A percentile compares a stretch with the other conserved stretches of the same genome.
Conservation (phyloP, 1,284 basidiomycete genomes). For the Apiotrichum siamense region DNA sequence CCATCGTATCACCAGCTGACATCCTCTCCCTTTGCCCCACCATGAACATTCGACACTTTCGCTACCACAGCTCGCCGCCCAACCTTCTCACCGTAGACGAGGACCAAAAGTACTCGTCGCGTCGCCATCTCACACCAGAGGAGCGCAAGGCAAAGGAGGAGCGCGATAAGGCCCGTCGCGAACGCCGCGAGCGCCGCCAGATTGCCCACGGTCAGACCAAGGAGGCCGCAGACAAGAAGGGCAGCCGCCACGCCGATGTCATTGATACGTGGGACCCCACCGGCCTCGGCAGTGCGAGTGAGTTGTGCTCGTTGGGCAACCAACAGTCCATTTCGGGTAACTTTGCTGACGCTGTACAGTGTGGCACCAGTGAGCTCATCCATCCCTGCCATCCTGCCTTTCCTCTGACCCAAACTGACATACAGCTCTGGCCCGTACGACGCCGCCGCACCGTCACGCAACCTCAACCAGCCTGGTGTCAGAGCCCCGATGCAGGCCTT, state of each 20-base stretch:
- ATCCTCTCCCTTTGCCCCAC: neutral
- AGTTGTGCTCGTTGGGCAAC: too few species aligned
- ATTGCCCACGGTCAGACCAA: conserved; percentile 23
- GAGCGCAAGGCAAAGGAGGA: neutral
- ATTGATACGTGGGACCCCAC: conserved; percentile 48
- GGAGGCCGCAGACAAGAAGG: conserved; percentile 38
- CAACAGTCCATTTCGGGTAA: too few species aligned
- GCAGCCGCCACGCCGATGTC: conserved; percentile 43
- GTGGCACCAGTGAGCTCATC: neutral
- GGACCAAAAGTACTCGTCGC: neutral
- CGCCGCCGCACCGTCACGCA: conserved; percentile 46
- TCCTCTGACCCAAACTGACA: conserved; percentile 2
- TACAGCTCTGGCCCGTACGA: conserved; percentile 45
- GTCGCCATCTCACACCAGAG: neutral
- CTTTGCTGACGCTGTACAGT: neutral
- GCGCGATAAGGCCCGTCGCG: neutral
- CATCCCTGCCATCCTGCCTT: neutral
- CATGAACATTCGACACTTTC: neutral
- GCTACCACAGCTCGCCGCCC: neutral
- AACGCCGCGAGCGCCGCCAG: conserved; percentile 6
- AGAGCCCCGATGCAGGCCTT: conserved; percentile 47
- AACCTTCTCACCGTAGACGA: neutral
- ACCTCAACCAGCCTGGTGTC: conserved; percentile 30
- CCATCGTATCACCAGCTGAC: neutral
- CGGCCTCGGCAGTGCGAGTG: conserved; percentile 43